Percentiles rank a stretch among this genome's conserved stretches.
phyloP scores from a whole-genome alignment of 768 basidiomycete species.

The Termitomyces sp. region DNA sequence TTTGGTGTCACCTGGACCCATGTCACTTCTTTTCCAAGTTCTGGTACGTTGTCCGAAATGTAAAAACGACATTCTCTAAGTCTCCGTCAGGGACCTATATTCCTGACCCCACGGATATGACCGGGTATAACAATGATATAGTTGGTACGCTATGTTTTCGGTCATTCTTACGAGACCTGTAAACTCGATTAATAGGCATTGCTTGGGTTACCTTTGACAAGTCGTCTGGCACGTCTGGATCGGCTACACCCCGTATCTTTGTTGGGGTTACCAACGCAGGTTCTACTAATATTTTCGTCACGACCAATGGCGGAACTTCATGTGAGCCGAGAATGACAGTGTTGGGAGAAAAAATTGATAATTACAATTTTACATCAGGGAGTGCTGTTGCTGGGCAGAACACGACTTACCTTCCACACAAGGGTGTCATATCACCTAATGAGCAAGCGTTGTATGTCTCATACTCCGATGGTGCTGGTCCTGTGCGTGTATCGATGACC shows the following conservation, averaged over 20 bases:
- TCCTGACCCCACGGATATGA: constrained; percentile 45
- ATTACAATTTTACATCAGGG: constrained; percentile 29
- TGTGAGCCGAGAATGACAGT: constrained; percentile 31
- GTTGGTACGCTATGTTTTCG: constrained; percentile 20
- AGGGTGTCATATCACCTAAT: constrained; percentile 54
- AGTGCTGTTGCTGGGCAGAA: constrained; percentile 51
- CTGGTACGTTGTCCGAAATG: constrained; percentile 32
- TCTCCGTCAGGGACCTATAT: constrained; percentile 39
- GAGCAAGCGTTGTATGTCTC: constrained; percentile 56
- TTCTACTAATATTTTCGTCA: constrained; percentile 48
- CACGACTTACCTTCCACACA: constrained; percentile 55
- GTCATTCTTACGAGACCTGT: neutral
- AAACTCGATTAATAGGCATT: constrained; percentile 25
- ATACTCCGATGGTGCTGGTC: constrained; percentile 58
- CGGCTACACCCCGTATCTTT: constrained; percentile 57
- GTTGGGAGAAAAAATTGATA: neutral
- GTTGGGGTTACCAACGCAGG: constrained; percentile 60
- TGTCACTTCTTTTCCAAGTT: constrained; percentile 52
- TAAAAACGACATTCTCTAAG: neutral
- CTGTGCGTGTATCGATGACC: constrained; percentile 23
- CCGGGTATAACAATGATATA: constrained; percentile 35
- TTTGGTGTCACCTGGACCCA: constrained; percentile 54
- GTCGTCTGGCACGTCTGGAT: constrained; percentile 46
- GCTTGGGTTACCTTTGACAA: constrained; percentile 64
- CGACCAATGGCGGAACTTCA: constrained; percentile 48